Percentiles rank a stretch among this genome's conserved stretches.
Evolutionary conservation across 768 basidiomycete species (phyloP).

Genomic region (Calocera cornea): DNA sequence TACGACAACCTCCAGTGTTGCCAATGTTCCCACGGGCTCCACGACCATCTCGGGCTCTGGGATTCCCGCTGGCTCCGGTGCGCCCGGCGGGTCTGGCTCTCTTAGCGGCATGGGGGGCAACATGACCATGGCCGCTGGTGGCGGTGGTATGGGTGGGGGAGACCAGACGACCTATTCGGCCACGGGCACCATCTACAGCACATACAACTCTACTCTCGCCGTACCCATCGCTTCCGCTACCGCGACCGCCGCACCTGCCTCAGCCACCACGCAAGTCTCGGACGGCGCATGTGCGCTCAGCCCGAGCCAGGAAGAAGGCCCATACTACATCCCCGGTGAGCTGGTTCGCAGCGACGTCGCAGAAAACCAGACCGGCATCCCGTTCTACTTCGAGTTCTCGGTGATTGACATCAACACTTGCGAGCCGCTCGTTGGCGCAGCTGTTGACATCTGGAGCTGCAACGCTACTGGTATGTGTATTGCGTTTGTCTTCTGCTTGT

Average conservation of each 20-base stretch:
- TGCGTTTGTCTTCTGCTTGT: not conserved
- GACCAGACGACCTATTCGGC: not conserved
- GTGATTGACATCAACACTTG: not conserved
- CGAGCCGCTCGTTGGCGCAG: not conserved
- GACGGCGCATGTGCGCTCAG: not conserved
- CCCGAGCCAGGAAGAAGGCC: not conserved
- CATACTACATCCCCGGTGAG: not conserved
- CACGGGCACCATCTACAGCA: not conserved
- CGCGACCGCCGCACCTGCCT: not conserved
- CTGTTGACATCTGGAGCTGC: slow-evolving; percentile 4
- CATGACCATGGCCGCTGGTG: not conserved
- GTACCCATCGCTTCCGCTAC: not conserved
- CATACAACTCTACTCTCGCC: not conserved
- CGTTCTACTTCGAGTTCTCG: not conserved
- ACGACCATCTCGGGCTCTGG: not conserved
- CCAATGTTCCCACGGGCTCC: not conserved
- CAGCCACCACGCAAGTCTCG: not conserved
- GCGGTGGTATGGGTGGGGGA: not conserved
- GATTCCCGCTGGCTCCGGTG: not conserved
- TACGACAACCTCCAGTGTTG: not conserved
- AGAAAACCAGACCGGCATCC: not conserved
- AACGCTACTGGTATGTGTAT: not conserved
- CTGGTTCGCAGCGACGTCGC: not conserved
- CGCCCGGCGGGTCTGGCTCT: not conserved
- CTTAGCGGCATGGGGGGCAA: not conserved